These are phyloP conservation scores for Lepiota subincarnata DNA, from an alignment of 768 basidiomycete species.

Conservation along the genomic window DNA sequence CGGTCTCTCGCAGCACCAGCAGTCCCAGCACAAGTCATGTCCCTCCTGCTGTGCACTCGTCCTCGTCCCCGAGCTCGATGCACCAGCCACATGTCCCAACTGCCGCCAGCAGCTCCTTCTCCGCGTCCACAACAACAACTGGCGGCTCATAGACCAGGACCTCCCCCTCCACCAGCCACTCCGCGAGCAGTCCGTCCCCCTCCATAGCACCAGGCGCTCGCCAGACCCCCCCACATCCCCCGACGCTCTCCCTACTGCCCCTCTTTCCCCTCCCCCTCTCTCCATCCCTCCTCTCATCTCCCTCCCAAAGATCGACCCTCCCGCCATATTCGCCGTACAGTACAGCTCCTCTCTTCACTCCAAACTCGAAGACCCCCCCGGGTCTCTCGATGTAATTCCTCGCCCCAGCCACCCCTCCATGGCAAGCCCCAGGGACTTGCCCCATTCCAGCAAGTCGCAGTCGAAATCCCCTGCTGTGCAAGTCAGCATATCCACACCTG, in stretches of 20 bases:
- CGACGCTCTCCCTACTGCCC: neutral
- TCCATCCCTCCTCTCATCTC: neutral
- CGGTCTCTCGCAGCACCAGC: slow-evolving; percentile 2
- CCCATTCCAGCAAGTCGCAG: slow-evolving; percentile 9
- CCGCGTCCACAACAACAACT: slow-evolving; percentile 3
- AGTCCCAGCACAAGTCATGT: slow-evolving; percentile 7
- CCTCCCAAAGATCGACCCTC: slow-evolving; percentile 2
- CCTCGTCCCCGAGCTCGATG: slow-evolving; percentile 4
- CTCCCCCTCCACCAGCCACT: slow-evolving; percentile 18
- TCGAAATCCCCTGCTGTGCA: slow-evolving; percentile 2
- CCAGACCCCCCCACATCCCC: slow-evolving; percentile 1
- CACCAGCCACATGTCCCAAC: slow-evolving; percentile 16
- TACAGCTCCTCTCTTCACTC: slow-evolving; percentile 15
- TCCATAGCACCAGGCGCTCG: slow-evolving; percentile 29
- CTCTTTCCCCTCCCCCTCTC: neutral
- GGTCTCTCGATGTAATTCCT: neutral
- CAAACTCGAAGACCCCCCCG: slow-evolving; percentile 6
- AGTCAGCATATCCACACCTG: slow-evolving; percentile 23
- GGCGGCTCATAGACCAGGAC: slow-evolving; percentile 16
- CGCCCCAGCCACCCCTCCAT: slow-evolving; percentile 12
- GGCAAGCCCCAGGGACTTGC: slow-evolving; percentile 12
- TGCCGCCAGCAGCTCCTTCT: slow-evolving; percentile 22
- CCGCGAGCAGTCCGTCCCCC: slow-evolving; percentile 20
- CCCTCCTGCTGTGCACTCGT: slow-evolving; percentile 8
- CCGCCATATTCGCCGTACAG: neutral